Conservation (phyloP, 164 flowering plant genomes). For the Vitis amurensis region DNA sequence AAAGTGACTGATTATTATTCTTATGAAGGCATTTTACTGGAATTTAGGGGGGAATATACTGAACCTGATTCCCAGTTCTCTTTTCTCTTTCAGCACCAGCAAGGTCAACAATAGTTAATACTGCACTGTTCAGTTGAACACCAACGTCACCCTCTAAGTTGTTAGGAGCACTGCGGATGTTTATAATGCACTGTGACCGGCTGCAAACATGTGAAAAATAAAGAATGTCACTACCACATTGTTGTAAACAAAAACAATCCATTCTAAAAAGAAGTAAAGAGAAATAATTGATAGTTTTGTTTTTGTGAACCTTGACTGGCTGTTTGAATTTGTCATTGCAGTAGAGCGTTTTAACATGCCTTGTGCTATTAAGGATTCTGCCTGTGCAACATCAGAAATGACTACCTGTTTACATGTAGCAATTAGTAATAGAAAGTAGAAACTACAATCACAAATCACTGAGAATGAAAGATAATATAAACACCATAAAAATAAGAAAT, state of each 20-base stretch:
- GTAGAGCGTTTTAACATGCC: conserved; percentile 79
- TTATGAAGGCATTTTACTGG: not conserved
- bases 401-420: conserved; percentile 32
- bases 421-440: not conserved
- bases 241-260: not conserved
- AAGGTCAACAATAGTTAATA: conserved; percentile 77
- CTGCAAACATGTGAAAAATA: conserved; percentile 37
- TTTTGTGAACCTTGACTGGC: conserved; percentile 72
- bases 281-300: not conserved
- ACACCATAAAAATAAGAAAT: not conserved
- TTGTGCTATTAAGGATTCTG: conserved; percentile 60
- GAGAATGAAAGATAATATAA: not conserved
- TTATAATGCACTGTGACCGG: conserved; percentile 91
- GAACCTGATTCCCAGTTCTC: conserved; percentile 91
- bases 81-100: conserved; percentile 94
- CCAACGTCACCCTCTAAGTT: conserved; percentile 22
- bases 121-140: conserved; percentile 29
- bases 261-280: not conserved
- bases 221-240: not conserved
- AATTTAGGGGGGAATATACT: not conserved
- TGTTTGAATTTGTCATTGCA: conserved; percentile 73
- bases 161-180: conserved; percentile 37
- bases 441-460: not conserved
- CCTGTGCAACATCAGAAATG: conserved; percentile 48
- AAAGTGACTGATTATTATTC: not conserved